Conservation (phyloP, 73 alveolate species). For the Paramecium sonneborni region DNA sequence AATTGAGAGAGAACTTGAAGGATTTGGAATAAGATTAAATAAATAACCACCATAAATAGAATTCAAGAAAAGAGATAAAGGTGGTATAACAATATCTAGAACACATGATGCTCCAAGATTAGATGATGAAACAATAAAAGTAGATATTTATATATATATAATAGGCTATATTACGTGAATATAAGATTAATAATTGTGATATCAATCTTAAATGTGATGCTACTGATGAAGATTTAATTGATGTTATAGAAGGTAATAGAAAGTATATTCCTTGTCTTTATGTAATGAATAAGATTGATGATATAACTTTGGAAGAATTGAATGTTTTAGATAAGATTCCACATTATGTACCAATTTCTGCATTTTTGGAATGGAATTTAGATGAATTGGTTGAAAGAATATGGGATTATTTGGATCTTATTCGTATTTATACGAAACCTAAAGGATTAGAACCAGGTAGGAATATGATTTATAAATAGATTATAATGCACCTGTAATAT, state of each 20-base stretch:
- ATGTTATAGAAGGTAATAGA: constrained; percentile 98
- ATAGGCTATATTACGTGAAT: constrained; percentile 83
- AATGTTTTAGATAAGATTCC: constrained; percentile 89
- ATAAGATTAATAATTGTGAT: constrained; percentile 92
- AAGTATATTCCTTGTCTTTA: constrained; percentile 97
- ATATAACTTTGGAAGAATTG: constrained; percentile 88
- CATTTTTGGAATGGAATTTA: constrained; percentile 98
- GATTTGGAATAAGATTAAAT: constrained; percentile 97
- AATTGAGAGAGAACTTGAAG: constrained; percentile 98
- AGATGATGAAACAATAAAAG: constrained; percentile 90
- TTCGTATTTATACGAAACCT: constrained; percentile 99
- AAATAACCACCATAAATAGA: constrained; percentile 94
- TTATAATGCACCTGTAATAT: constrained; percentile 90
- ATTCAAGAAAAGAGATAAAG: constrained; percentile 92
- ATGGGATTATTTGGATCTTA: constrained; percentile 96
- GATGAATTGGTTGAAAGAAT: constrained; percentile 97
- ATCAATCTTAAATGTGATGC: constrained; percentile 89
- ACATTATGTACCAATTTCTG: constrained; percentile 97
- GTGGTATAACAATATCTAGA: constrained; percentile 90
- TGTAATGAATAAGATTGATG: constrained; percentile 97
- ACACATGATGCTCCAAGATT: constrained; percentile 79
- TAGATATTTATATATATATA: not conserved
- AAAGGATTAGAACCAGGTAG: constrained; percentile 80
- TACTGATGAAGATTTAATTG: constrained; percentile 97
- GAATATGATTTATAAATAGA: constrained; percentile 68